Base-by-base conservation (phyloP, 129 eudicot genomes). In the Calendula officinalis region DNA sequence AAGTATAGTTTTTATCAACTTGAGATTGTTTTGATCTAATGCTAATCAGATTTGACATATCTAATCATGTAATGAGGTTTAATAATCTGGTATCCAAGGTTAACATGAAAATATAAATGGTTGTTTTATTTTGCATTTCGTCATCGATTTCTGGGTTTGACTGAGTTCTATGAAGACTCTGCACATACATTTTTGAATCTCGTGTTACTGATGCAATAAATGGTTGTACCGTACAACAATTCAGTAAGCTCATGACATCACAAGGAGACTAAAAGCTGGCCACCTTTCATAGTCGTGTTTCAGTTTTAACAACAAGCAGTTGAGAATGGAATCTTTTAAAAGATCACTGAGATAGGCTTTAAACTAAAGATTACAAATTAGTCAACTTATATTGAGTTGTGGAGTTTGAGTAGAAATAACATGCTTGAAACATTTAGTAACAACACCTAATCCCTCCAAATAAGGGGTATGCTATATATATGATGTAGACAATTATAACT, bases 21-120 rank as follows among this genome's bases (percentile, higher is more conserved):
- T 37, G 69, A 61, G 76, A 62, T 48, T 61, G 76, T 63, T 42
- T 50, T 65, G 27, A 37, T 27, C 70, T 15, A 35, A 50, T 65
- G 48, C 3, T 66, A 52, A 50, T 38, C 15, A 12, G 60, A 66
- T 51, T 16, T 17, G 37, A 65, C 37, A 16, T 38, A 17, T 33
- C n/a, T 33, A 63, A 63, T 63, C 44, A 27, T 45, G 56, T 37
- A 43, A 63, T 10, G 8, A 43, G 68, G 56, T 33, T 32, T 63
- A 32, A 39, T 50, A 50, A 66, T 66, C 51, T 66, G 50, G 10
- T 11, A 50, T 6, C 36, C 38, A 9, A 9, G n/a, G 37, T 36
- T 58, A 11, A 56, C 50, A 16, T 40, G 66, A 65, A 50, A 22
- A 11, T 12, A 22, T 65, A 48, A 37, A 50, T 15, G 38, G 48